phyloP scores from a whole-genome alignment of 306 rosid genomes.

The Betula pendula region DNA sequence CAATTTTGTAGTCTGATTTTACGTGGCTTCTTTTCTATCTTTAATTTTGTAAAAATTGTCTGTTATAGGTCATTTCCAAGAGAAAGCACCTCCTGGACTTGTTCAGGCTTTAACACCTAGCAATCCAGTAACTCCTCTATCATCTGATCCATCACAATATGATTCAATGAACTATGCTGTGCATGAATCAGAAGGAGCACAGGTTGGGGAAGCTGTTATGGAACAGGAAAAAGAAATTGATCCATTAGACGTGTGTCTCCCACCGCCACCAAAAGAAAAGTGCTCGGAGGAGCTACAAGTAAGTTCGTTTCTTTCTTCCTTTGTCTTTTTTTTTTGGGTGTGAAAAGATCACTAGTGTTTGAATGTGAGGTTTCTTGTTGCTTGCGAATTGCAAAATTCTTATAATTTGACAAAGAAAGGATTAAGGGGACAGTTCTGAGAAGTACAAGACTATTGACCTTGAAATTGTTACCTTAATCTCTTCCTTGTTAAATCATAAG shows the following conservation, averaged over 20 bases:
- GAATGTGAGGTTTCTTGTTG: not conserved
- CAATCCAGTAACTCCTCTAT: conserved; percentile 54
- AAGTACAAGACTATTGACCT: not conserved
- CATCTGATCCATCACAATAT: conserved; percentile 48
- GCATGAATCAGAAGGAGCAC: conserved; percentile 51
- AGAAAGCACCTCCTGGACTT: conserved; percentile 49
- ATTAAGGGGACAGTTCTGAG: not conserved
- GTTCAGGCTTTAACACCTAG: conserved; percentile 48
- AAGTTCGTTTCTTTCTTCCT: conserved; percentile 34
- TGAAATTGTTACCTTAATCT: not conserved
- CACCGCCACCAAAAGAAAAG: conserved; percentile 67
- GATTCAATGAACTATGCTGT: conserved; percentile 45
- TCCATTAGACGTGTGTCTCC: conserved; percentile 72
- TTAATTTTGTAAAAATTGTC: conserved; percentile 9
- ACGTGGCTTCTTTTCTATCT: conserved; percentile 4
- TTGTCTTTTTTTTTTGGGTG: not conserved
- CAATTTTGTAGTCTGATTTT: not conserved
- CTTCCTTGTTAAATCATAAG: not conserved
- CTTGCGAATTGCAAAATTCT: not conserved
- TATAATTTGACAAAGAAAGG: not conserved
- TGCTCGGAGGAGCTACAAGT: conserved; percentile 91
- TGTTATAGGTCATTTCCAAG: conserved; percentile 60
- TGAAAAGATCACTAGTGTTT: not conserved
- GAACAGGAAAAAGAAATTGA: conserved; percentile 50
- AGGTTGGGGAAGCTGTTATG: conserved; percentile 40